Conservation (phyloP, 495 filamentous ascomycete genomes). For the Talaromyces borbonicus region DNA sequence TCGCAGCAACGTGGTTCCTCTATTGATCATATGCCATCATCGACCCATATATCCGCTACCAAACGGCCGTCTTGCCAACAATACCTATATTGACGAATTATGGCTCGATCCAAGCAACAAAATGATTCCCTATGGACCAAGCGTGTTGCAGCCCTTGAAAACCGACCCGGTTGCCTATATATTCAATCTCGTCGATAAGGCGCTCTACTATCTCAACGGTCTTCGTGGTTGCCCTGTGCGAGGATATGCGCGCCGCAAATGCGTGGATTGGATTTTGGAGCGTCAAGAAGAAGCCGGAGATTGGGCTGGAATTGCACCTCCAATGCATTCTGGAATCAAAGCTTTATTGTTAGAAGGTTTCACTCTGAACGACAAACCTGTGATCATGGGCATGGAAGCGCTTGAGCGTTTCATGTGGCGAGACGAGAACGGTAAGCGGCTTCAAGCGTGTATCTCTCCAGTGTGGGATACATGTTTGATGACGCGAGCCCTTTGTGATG, state of each 20-base stretch:
- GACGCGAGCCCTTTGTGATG: conserved; percentile 20
- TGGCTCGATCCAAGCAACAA: conserved; percentile 24
- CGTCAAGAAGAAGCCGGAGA: conserved; percentile 21
- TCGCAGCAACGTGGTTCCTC: conserved; percentile 23
- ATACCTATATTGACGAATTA: conserved; percentile 30
- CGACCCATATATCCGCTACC: conserved; percentile 26
- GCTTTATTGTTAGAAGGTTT: conserved; percentile 24
- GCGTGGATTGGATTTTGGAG: conserved; percentile 21
- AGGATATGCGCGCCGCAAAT: conserved; percentile 8
- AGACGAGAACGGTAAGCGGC: conserved; percentile 15
- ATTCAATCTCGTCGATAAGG: conserved; percentile 18
- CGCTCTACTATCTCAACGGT: conserved; percentile 14
- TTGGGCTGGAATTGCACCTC: conserved; percentile 23
- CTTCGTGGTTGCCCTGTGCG: conserved; percentile 12
- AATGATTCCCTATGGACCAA: conserved; percentile 15
- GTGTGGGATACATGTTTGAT: conserved; percentile 31
- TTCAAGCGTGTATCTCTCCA: conserved; percentile 18
- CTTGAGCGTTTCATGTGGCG: conserved; percentile 19
- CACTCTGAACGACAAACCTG: conserved; percentile 5
- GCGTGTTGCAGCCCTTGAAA: conserved; percentile 5
- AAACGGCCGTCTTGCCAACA: conserved; percentile 18
- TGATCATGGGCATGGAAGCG: conserved; percentile 13
- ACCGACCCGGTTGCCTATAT: conserved; percentile 12
- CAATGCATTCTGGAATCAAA: conserved; percentile 18
- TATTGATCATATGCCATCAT: conserved; percentile 27